Conservation (phyloP, 345 rosid species). For the Tarenaya hassleriana region DNA sequence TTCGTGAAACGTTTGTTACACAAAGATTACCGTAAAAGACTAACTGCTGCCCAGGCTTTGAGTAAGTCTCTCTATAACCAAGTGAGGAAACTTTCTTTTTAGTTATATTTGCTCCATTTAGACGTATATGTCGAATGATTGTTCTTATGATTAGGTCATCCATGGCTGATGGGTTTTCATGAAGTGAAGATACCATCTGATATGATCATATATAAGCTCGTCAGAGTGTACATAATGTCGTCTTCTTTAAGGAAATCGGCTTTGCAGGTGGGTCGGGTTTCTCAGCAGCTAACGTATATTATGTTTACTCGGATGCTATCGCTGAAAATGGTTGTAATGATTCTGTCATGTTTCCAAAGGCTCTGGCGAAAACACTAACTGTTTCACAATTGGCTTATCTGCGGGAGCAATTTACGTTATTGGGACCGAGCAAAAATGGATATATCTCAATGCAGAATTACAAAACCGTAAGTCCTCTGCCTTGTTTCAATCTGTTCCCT, state of each 20-base stretch:
- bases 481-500: background rate
- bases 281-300: too few relatives aligned
- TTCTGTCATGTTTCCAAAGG: slow-evolving; percentile 35
- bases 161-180: slow-evolving; percentile 60
- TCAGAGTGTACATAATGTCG: slow-evolving; percentile 74
- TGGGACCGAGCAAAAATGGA: slow-evolving; percentile 78
- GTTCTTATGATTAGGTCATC: slow-evolving; percentile 56
- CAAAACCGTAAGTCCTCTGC: slow-evolving; percentile 49
- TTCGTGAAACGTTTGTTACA: slow-evolving; percentile 80
- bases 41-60: slow-evolving; percentile 92
- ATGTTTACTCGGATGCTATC: too few relatives aligned
- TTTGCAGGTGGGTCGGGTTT: slow-evolving; percentile 57
- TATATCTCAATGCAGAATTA: slow-evolving; percentile 70
- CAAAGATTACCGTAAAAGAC: slow-evolving; percentile 87
- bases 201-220: slow-evolving; percentile 57
- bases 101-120: background rate
- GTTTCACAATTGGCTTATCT: slow-evolving; percentile 70
- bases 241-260: slow-evolving; percentile 91
- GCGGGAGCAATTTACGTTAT: slow-evolving; percentile 63
- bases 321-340: background rate
- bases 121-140: slow-evolving; percentile 11
- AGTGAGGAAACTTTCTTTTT: background rate
- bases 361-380: slow-evolving; percentile 71
- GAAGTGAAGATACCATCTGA: slow-evolving; percentile 66
- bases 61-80: slow-evolving; percentile 44